Evolutionary conservation across 176 grass and related monocot genomes (phyloP).

Genomic region (Bromus sterilis): DNA sequence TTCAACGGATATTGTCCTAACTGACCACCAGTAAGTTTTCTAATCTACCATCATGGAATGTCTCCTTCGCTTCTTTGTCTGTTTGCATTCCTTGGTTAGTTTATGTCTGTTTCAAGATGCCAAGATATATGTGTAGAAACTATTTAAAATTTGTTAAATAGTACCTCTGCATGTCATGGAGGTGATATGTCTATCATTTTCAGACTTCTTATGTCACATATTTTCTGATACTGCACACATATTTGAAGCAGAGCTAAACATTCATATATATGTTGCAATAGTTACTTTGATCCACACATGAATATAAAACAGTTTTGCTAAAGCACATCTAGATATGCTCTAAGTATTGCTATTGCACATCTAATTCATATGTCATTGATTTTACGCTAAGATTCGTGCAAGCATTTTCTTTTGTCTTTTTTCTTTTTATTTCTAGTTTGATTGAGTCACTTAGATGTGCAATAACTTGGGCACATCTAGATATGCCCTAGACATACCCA

Average conservation of each 20-base stretch:
- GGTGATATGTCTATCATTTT: background rate
- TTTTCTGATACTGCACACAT: background rate
- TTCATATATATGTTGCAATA: background rate
- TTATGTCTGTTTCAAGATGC: background rate
- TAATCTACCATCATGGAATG: background rate
- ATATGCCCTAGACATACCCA: too few relatives aligned
- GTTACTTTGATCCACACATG: background rate
- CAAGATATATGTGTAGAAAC: background rate
- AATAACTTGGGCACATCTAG: too few relatives aligned
- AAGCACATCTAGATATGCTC: too few relatives aligned
- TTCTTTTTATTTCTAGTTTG: too few relatives aligned
- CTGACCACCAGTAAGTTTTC: conserved; percentile 68
- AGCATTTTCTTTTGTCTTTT: too few relatives aligned
- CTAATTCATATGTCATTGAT: too few relatives aligned
- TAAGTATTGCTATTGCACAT: too few relatives aligned
- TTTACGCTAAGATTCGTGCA: too few relatives aligned
- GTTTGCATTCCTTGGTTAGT: background rate
- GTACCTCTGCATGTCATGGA: background rate
- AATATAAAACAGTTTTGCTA: too few relatives aligned
- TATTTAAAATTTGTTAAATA: background rate
- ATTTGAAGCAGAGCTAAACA: background rate
- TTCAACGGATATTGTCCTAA: conserved; percentile 54
- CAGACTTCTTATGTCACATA: background rate
- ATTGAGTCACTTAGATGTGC: too few relatives aligned
- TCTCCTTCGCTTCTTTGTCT: background rate